A percentile compares a stretch with the other conserved stretches of the same genome.
Conservation (phyloP, 1,139 yeast species). For the Blastobotrys illinoisensis region DNA sequence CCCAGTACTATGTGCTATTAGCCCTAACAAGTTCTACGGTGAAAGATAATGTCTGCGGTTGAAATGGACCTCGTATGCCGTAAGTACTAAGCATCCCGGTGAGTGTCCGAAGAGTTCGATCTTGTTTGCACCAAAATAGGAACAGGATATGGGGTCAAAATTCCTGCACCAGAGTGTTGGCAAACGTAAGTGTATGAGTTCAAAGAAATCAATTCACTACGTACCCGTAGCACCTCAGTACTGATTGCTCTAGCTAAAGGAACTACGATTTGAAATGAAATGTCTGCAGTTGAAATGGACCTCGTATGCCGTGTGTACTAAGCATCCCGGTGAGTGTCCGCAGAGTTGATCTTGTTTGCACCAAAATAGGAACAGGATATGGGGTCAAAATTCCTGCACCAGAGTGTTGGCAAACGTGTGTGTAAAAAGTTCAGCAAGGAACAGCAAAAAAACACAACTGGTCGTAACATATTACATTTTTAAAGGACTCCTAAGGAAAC, state of each 20-base stretch:
- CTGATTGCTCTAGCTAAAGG: background rate
- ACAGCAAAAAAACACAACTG: constrained; percentile 7
- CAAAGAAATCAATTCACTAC: background rate
- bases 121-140: constrained; percentile 98
- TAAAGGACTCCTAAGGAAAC: constrained; percentile 7
- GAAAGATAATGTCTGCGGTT: constrained; percentile 19
- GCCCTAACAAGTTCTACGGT: too few species aligned
- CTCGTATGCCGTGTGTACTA: constrained; percentile 41
- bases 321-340: constrained; percentile 58
- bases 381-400: constrained; percentile 50
- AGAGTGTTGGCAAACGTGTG: constrained; percentile 85
- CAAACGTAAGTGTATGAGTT: constrained; percentile 46
- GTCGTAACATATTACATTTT: constrained; percentile 11
- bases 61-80: constrained; percentile 54
- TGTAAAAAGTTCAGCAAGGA: constrained; percentile 11
- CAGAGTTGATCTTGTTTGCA: constrained; percentile 80
- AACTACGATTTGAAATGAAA: constrained; percentile 4
- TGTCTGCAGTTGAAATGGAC: constrained; percentile 43
- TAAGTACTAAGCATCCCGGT: constrained; percentile 45
- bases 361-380: constrained; percentile 82
- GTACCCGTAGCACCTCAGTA: background rate
- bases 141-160: constrained; percentile 42
- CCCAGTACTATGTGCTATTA: too few species aligned
- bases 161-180: constrained; percentile 90
- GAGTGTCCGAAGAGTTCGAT: constrained; percentile 55